phyloP scores from a whole-genome alignment of 148 eudicot genomes.

The Silene uniflora region DNA sequence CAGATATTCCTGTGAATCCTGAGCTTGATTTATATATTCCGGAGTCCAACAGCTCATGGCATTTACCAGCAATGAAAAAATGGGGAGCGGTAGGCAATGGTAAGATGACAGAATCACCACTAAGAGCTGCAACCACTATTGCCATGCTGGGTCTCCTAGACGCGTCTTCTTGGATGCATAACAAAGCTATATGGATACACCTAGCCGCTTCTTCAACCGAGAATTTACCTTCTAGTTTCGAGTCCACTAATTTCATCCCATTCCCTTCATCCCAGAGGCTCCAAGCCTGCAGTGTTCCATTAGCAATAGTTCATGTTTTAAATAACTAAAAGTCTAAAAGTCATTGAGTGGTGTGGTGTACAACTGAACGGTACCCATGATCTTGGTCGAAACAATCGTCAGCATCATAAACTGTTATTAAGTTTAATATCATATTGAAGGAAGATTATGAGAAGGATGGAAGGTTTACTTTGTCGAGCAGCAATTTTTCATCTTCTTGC shows the following conservation, averaged over 20 bases:
- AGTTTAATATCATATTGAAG: neutral
- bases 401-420: neutral
- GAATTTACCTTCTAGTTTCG: constrained; percentile 12
- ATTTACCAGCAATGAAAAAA: constrained; percentile 16
- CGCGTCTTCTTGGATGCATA: constrained; percentile 37
- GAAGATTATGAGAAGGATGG: neutral
- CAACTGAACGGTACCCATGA: too few species aligned
- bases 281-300: constrained; percentile 28
- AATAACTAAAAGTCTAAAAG: too few species aligned
- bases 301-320: too few species aligned
- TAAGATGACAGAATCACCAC: constrained; percentile 21
- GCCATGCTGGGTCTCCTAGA: constrained; percentile 33
- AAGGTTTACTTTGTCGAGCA: constrained; percentile 29
- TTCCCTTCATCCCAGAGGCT: constrained; percentile 27
- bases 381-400: neutral
- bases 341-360: too few species aligned
- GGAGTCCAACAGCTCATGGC: constrained; percentile 5
- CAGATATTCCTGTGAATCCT: constrained; percentile 13
- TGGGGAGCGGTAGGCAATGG: constrained; percentile 33
- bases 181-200: constrained; percentile 30
- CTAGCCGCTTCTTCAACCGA: constrained; percentile 18
- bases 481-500: constrained; percentile 21
- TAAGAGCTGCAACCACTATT: constrained; percentile 21
- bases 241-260: constrained; percentile 21
- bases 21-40: constrained; percentile 7